phyloP scores from a whole-genome alignment of 305 asterid genomes.

The Striga hermonthica region DNA sequence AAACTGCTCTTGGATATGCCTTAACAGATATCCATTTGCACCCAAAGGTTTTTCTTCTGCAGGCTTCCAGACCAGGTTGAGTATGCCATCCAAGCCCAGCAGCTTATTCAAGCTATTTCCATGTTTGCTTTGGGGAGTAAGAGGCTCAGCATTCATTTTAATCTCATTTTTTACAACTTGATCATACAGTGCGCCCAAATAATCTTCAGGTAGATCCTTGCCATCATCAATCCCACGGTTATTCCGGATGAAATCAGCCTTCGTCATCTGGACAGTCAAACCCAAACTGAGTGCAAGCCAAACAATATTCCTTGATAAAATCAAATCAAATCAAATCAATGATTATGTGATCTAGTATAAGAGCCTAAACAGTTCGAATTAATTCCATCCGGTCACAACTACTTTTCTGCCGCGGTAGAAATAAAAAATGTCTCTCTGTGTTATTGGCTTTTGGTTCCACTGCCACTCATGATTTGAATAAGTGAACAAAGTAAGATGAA shows the following conservation, averaged over 20 bases:
- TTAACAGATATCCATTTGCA: conserved; percentile 78
- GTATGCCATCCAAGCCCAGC: conserved; percentile 94
- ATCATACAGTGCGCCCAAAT: conserved; percentile 84
- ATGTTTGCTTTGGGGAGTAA: conserved; percentile 79
- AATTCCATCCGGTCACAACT: background rate
- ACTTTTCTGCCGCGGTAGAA: conserved; percentile 13
- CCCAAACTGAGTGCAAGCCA: conserved; percentile 38
- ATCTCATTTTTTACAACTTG: conserved; percentile 93
- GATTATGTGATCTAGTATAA: conserved; percentile 10
- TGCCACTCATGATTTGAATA: conserved; percentile 8
- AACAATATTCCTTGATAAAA: conserved; percentile 29
- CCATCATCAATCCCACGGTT: conserved; percentile 97
- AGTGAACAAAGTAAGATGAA: background rate
- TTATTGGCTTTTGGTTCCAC: conserved; percentile 21
- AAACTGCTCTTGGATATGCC: conserved; percentile 96
- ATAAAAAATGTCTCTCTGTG: conserved; percentile 6
- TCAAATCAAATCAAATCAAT: conserved; percentile 17
- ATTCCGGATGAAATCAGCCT: conserved; percentile 96
- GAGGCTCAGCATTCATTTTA: conserved; percentile 81
- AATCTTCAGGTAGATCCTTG: conserved; percentile 90
- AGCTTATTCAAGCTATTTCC: conserved; percentile 81
- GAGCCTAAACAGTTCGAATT: conserved; percentile 2
- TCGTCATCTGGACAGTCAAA: conserved; percentile 71
- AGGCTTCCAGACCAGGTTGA: conserved; percentile 97
- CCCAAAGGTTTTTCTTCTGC: conserved; percentile 91